phyloP scores from a whole-genome alignment of 192 early-diverging fungal genomes.

The Coemansia sp. region DNA sequence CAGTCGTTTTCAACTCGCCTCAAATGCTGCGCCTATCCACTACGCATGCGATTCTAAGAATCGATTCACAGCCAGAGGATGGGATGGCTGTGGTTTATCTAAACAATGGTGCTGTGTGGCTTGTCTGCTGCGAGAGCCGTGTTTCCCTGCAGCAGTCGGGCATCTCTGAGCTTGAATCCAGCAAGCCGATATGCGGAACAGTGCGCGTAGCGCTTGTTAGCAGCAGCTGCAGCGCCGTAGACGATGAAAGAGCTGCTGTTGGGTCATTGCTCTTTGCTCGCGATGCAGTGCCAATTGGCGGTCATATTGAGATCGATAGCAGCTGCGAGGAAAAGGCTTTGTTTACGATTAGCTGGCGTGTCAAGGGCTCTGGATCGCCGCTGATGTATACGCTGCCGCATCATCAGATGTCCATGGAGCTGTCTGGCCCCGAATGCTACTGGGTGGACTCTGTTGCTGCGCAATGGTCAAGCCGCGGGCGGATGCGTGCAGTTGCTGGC shows the following conservation, averaged over 20 bases:
- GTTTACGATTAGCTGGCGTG: slow-evolving; percentile 22
- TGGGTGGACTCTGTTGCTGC: too few species aligned
- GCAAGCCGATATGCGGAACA: slow-evolving; percentile 17
- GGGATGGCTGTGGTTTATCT: slow-evolving; percentile 34
- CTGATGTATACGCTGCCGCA: slow-evolving; percentile 47
- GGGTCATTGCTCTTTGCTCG: slow-evolving; percentile 23
- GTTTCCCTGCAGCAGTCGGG: slow-evolving; percentile 15
- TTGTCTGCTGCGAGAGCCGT: slow-evolving; percentile 24
- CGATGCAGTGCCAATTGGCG: slow-evolving; percentile 32
- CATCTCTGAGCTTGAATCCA: slow-evolving; percentile 13
- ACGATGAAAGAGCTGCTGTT: slow-evolving; percentile 1
- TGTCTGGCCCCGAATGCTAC: too few species aligned
- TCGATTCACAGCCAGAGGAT: slow-evolving; percentile 2
- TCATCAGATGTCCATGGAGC: too few species aligned
- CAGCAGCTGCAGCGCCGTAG: slow-evolving; percentile 3
- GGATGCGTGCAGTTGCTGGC: too few species aligned
- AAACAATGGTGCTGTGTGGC: slow-evolving; percentile 43
- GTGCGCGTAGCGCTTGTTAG: slow-evolving; percentile 41
- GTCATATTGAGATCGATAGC: slow-evolving; percentile 16
- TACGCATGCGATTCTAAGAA: slow-evolving; percentile 31
- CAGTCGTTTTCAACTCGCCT: slow-evolving; percentile 22
- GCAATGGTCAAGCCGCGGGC: too few species aligned
- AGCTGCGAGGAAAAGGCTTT: slow-evolving; percentile 3
- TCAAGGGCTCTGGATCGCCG: slow-evolving; percentile 7
- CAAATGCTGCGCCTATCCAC: slow-evolving; percentile 19